Evolutionary conservation across 257 asterid species (phyloP), one percentile per base, ranked within the genome.

Genomic region (Solanum sejunctum): DNA sequence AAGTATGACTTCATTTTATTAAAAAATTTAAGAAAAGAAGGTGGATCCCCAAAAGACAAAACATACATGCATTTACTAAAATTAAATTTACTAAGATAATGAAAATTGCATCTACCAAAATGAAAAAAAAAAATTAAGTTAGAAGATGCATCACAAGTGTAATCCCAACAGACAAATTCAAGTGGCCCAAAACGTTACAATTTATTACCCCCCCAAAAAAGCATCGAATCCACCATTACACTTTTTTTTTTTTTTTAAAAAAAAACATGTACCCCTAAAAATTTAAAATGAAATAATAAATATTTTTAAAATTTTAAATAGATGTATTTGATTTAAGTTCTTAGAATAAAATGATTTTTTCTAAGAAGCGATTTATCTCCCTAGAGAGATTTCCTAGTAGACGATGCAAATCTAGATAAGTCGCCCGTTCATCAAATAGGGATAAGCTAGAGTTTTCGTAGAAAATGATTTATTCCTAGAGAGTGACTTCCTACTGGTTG

Each of bases 261-360:
- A 47, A 3, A 7, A 0, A 13, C 57, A 45, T 13, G 45, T 66
- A 28, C 20, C 10, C 12, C 5, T 26, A 2, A 1, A 26, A 26
- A 26, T 64, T 64, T 26, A 64, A 23, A 63, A 2, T 2, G 0
- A 15, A 12, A 10, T 26, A 13, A 6, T 64, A 64, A 64, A 0
- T 64, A 64, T 26, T 12, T 26, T 17, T 12, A 3, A 0, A 57
- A 0, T 64, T 7, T 26, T 28, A 12, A 28, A 13, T 28, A 64
- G 8, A 63, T 12, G 1, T 64, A 6, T 64, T 1, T 10, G 0
- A 3, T 15, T 13, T 0, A 0, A 28, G 7, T 7, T 26, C 2
- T 23, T 23, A 64, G 28, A 26, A 16, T 64, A 26, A 64, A 16
- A 12, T 64, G 1, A 26, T 4, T 8, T 64, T 64, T 26, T 12